These are phyloP conservation scores for Solanum sejunctum DNA, from an alignment of 257 asterid species.

Conservation along the genomic window DNA sequence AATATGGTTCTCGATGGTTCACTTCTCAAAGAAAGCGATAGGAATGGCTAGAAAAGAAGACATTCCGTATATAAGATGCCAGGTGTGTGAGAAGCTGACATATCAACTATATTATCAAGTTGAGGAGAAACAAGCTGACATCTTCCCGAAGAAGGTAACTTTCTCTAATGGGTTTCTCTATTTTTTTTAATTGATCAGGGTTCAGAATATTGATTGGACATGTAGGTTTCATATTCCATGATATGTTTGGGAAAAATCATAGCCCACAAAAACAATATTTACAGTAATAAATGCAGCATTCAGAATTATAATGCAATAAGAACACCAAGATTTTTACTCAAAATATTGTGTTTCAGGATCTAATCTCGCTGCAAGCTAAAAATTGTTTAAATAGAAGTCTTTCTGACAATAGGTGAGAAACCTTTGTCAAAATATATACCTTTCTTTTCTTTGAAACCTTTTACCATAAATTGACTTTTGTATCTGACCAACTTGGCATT, in stretches of 20 bases:
- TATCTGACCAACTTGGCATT: too few relatives aligned
- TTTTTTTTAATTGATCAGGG: not conserved
- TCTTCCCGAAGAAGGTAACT: slow-evolving; percentile 65
- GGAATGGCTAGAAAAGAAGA: slow-evolving; percentile 86
- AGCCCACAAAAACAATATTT: not conserved
- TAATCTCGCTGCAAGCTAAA: too few relatives aligned
- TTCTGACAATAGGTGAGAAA: too few relatives aligned
- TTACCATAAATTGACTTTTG: too few relatives aligned
- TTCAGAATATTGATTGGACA: not conserved
- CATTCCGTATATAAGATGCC: slow-evolving; percentile 73
- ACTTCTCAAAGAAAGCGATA: slow-evolving; percentile 52
- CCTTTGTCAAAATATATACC: too few relatives aligned
- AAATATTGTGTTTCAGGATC: too few relatives aligned
- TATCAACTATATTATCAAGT: slow-evolving; percentile 54
- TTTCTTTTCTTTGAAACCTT: too few relatives aligned
- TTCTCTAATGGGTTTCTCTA: not conserved
- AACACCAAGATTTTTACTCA: not conserved
- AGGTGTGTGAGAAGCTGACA: slow-evolving; percentile 69
- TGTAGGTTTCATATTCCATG: not conserved
- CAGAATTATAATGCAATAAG: not conserved
- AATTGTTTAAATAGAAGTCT: too few relatives aligned
- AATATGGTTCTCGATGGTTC: slow-evolving; percentile 26
- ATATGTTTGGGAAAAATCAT: not conserved
- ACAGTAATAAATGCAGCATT: not conserved
- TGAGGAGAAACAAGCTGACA: slow-evolving; percentile 50